Conservation (phyloP, 495 filamentous ascomycete species). For the Aspergillus egyptiacus region DNA sequence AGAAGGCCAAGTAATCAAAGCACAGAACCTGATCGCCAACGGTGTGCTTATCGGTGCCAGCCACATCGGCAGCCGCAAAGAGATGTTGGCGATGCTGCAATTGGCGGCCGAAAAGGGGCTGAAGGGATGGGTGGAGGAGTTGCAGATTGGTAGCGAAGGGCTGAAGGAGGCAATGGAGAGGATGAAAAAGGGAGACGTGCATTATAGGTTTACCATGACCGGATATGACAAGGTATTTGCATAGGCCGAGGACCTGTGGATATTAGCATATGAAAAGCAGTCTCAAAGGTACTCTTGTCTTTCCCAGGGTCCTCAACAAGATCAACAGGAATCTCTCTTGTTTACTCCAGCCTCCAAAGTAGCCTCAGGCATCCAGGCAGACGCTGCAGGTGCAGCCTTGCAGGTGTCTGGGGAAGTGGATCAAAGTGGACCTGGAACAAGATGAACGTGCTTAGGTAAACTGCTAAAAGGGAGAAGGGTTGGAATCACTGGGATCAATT, state of each 20-base stretch:
- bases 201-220: slow-evolving; percentile 60
- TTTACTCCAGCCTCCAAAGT: too few species aligned
- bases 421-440: not conserved
- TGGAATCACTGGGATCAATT: too few species aligned
- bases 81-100: slow-evolving; percentile 80
- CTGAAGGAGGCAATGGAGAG: slow-evolving; percentile 60
- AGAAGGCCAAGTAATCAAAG: slow-evolving; percentile 65
- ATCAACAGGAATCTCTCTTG: too few species aligned
- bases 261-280: not conserved
- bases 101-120: slow-evolving; percentile 76
- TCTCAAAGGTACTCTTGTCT: not conserved
- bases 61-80: slow-evolving; percentile 73
- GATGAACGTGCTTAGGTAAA: too few species aligned
- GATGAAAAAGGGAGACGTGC: slow-evolving; percentile 66
- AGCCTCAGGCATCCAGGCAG: not conserved
- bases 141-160: slow-evolving; percentile 64
- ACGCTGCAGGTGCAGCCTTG: not conserved
- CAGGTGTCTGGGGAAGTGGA: slow-evolving; percentile 9
- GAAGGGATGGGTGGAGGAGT: slow-evolving; percentile 73
- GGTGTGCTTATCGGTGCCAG: slow-evolving; percentile 76
- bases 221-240: slow-evolving; percentile 60
- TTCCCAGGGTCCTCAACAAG: not conserved
- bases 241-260: not conserved
- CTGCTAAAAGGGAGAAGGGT: too few species aligned
- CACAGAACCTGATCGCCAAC: slow-evolving; percentile 68